Evolutionary conservation across 345 rosid species (phyloP).

Genomic region (Turritis glabra): DNA sequence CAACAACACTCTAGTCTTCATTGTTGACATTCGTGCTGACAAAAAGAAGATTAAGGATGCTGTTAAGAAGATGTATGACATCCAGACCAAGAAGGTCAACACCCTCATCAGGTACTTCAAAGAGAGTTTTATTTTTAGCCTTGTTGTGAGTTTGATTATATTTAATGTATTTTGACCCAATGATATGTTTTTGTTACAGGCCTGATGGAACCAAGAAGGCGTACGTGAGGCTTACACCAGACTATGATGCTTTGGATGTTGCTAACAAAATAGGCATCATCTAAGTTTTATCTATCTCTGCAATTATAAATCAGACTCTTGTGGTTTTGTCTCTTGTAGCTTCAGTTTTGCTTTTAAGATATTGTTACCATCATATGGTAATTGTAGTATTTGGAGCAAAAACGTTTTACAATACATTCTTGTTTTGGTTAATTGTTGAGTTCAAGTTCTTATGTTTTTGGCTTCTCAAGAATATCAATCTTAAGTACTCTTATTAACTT

Average conservation of each 20-base stretch:
- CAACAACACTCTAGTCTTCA: conserved; percentile 92
- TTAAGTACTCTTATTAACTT: not conserved
- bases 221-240: conserved; percentile 69
- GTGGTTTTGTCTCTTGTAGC: conserved; percentile 29
- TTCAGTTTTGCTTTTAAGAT: conserved; percentile 34
- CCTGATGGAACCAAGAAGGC: conserved; percentile 85
- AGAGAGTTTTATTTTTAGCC: not conserved
- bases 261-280: conserved; percentile 85
- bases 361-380: conserved; percentile 3
- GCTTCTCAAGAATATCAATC: not conserved
- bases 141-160: not conserved
- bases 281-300: conserved; percentile 37
- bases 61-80: conserved; percentile 93
- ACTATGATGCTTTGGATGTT: conserved; percentile 70
- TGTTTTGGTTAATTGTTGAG: conserved; percentile 17
- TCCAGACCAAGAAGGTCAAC: conserved; percentile 92
- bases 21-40: conserved; percentile 91
- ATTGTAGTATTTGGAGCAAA: conserved; percentile 13
- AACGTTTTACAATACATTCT: conserved; percentile 13
- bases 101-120: conserved; percentile 74
- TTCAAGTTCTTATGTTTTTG: not conserved
- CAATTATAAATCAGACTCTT: conserved; percentile 30
- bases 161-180: not conserved
- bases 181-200: conserved; percentile 36
- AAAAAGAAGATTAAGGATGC: conserved; percentile 93